These are phyloP conservation scores for Metarhizium anisopliae DNA, from an alignment of 2,329 filamentous ascomycete genomes.

Conservation along the genomic window DNA sequence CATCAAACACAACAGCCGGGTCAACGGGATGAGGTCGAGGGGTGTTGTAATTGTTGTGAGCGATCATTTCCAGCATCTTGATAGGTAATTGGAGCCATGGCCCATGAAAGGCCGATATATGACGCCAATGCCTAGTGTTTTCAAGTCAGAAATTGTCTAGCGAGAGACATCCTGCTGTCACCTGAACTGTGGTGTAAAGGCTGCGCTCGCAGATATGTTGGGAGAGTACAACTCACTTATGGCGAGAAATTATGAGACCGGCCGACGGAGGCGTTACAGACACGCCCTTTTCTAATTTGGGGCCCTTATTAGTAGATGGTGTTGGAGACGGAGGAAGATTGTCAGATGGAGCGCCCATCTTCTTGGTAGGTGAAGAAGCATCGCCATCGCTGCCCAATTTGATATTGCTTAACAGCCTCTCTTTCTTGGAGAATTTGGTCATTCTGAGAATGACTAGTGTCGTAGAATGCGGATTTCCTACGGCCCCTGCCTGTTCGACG, in stretches of 20 bases:
- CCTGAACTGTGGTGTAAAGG: background rate
- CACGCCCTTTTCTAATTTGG: constrained; percentile 6
- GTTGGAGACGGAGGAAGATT: background rate
- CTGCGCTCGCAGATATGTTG: background rate
- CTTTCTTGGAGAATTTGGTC: background rate
- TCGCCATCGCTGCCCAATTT: background rate
- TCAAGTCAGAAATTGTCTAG: background rate
- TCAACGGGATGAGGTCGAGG: constrained; percentile 70
- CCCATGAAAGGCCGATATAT: constrained; percentile 76
- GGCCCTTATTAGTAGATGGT: constrained; percentile 3
- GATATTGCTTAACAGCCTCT: background rate
- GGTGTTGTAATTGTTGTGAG: constrained; percentile 70
- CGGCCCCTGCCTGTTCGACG: background rate
- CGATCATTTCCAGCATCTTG: constrained; percentile 70
- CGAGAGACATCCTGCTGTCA: background rate
- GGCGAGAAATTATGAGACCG: constrained; percentile 40
- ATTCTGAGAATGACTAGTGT: background rate
- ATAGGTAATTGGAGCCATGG: constrained; percentile 74
- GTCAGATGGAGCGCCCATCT: background rate
- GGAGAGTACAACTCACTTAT: constrained; percentile 46
- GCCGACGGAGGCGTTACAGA: constrained; percentile 7
- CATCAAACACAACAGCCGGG: constrained; percentile 72
- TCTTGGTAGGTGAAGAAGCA: background rate
- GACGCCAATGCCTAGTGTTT: constrained; percentile 63
- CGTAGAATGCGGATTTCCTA: background rate